phyloP scores from a whole-genome alignment of 441 rosid genomes.

The Corymbia citriodora region DNA sequence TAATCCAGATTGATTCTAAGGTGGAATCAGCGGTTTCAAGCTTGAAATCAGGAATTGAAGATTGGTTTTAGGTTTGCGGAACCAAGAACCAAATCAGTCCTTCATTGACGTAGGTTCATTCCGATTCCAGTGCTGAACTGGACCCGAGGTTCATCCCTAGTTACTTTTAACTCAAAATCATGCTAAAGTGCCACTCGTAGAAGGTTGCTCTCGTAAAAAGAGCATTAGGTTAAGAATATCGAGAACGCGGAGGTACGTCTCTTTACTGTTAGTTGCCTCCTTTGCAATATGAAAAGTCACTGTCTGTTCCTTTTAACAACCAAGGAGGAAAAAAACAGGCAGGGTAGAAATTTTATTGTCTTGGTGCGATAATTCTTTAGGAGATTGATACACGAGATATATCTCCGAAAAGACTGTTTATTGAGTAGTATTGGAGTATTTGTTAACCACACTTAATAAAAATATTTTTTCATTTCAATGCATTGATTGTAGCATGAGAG shows the following conservation, averaged over 20 bases:
- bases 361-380: neutral
- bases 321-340: neutral
- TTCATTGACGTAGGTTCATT: neutral
- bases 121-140: neutral
- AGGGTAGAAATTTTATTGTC: neutral
- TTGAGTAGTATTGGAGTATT: neutral
- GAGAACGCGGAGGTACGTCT: neutral
- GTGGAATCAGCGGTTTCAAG: fast-evolving
- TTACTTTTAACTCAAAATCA: neutral
- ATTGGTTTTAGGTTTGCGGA: fast-evolving
- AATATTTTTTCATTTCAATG: neutral
- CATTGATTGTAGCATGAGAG: neutral
- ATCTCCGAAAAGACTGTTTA: neutral
- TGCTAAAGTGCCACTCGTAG: neutral
- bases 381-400: neutral
- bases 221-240: neutral
- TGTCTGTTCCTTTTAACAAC: neutral
- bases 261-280: neutral
- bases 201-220: neutral
- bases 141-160: neutral
- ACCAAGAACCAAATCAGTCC: neutral
- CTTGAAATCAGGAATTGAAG: neutral
- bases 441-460: neutral
- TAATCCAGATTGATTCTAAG: neutral
- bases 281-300: neutral